Evolutionary conservation across 495 filamentous ascomycete species (phyloP).

Genomic region (Trichoderma parareesei): DNA sequence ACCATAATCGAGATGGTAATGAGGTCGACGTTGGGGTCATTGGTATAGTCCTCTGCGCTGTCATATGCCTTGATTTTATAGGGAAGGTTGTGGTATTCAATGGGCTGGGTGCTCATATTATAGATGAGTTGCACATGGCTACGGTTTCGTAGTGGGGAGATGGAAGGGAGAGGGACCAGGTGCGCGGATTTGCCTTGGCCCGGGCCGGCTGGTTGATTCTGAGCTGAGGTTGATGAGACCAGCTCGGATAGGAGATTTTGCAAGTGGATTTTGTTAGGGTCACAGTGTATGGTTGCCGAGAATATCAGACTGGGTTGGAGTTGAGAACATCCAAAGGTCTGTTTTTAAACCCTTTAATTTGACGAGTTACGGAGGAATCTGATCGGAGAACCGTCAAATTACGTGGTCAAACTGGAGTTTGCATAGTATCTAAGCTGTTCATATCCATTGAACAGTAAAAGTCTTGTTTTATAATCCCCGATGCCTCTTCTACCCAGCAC

Average conservation of each 20-base stretch:
- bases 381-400: too few relatives aligned
- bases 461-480: too few relatives aligned
- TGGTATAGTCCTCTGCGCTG: slow-evolving; percentile 34
- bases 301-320: too few relatives aligned
- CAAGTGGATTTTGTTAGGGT: neutral
- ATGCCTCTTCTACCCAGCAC: too few relatives aligned
- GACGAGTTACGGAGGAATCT: too few relatives aligned
- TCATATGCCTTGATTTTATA: slow-evolving; percentile 35
- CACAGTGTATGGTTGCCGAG: too few relatives aligned
- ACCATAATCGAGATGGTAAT: slow-evolving; percentile 38
- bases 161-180: slow-evolving; percentile 31
- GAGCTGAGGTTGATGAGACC: slow-evolving; percentile 39
- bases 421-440: too few relatives aligned
- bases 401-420: too few relatives aligned
- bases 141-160: slow-evolving; percentile 34
- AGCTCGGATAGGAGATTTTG: slow-evolving; percentile 27
- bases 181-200: slow-evolving; percentile 33
- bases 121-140: slow-evolving; percentile 42
- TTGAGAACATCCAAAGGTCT: too few relatives aligned
- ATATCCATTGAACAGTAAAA: too few relatives aligned
- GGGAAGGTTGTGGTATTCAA: slow-evolving; percentile 32
- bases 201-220: slow-evolving; percentile 1
- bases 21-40: slow-evolving; percentile 44
- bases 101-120: slow-evolving; percentile 34
- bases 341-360: too few relatives aligned